These are phyloP conservation scores for Cicer yamashitae DNA, from an alignment of 306 rosid species.

Conservation along the genomic window DNA sequence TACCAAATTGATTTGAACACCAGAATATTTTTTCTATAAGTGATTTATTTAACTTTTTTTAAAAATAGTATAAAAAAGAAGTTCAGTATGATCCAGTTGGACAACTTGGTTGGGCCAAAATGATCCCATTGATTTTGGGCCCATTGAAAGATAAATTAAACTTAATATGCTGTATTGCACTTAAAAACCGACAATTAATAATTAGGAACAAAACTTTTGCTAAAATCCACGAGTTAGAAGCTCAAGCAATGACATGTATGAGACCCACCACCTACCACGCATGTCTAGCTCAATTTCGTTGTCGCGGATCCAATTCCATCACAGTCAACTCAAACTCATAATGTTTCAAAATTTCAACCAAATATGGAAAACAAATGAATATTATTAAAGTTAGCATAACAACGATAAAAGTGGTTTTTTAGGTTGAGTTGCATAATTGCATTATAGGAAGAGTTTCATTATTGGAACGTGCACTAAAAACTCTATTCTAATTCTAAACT, in stretches of 20 bases:
- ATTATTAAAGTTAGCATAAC: not conserved
- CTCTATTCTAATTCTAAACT: not conserved
- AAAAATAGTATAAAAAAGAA: too few relatives aligned
- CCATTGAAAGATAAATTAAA: too few relatives aligned
- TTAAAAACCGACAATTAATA: too few relatives aligned
- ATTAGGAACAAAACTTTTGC: not conserved
- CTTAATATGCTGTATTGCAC: too few relatives aligned
- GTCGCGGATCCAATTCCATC: conserved; percentile 28
- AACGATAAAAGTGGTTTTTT: too few relatives aligned
- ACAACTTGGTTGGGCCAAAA: too few relatives aligned
- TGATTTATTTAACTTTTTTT: too few relatives aligned
- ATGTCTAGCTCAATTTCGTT: conserved; percentile 11
- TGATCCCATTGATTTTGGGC: too few relatives aligned
- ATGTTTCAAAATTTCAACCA: not conserved
- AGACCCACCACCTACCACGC: conserved; percentile 37
- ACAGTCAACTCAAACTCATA: conserved; percentile 30
- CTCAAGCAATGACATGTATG: not conserved
- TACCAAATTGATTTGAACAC: too few relatives aligned
- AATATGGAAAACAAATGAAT: not conserved
- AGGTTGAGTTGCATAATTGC: not conserved
- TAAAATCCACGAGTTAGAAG: conserved; percentile 4
- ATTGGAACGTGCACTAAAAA: not conserved
- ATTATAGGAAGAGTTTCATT: not conserved
- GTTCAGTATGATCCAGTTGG: too few relatives aligned
- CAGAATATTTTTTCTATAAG: too few relatives aligned